Evolutionary conservation across 805 yeast genomes (phyloP).

Genomic region (Zygosaccharomyces rouxii): DNA sequence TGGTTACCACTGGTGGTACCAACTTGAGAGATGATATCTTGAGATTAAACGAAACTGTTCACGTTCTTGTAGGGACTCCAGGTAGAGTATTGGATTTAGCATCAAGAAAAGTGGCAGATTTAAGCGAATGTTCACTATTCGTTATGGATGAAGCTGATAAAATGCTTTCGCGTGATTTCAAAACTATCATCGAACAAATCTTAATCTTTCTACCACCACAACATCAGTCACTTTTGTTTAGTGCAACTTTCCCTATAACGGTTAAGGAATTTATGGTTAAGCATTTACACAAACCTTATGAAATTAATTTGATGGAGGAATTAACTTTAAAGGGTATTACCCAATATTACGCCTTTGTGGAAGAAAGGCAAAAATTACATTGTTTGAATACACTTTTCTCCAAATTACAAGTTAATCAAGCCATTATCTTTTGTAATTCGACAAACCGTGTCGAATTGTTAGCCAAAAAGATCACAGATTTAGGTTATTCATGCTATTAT

Average conservation of each 20-base stretch:
- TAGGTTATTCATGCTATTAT: constrained; percentile 94
- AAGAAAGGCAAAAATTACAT: constrained; percentile 91
- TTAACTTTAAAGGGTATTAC: constrained; percentile 93
- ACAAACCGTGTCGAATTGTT: constrained; percentile 92
- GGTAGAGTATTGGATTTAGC: constrained; percentile 96
- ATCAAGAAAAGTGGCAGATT: constrained; percentile 78
- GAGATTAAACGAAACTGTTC: constrained; percentile 89
- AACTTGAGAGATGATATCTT: constrained; percentile 88
- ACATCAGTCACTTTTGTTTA: constrained; percentile 81
- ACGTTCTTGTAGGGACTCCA: constrained; percentile 93
- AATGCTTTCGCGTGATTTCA: constrained; percentile 87
- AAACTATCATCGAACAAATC: constrained; percentile 80
- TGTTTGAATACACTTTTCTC: constrained; percentile 93
- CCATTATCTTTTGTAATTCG: constrained; percentile 95
- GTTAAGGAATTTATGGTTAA: constrained; percentile 90
- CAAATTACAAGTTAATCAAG: constrained; percentile 91
- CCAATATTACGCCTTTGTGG: constrained; percentile 97
- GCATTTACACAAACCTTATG: constrained; percentile 87
- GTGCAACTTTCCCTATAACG: constrained; percentile 94
- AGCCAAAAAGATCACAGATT: constrained; percentile 92
- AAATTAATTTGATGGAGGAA: constrained; percentile 96
- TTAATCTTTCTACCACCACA: constrained; percentile 71
- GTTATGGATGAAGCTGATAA: constrained; percentile 99
- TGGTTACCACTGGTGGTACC: constrained; percentile 99
- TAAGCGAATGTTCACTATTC: constrained; percentile 79